Base-by-base conservation (phyloP, 2,329 filamentous ascomycete genomes). In the Tolypocladium album region DNA sequence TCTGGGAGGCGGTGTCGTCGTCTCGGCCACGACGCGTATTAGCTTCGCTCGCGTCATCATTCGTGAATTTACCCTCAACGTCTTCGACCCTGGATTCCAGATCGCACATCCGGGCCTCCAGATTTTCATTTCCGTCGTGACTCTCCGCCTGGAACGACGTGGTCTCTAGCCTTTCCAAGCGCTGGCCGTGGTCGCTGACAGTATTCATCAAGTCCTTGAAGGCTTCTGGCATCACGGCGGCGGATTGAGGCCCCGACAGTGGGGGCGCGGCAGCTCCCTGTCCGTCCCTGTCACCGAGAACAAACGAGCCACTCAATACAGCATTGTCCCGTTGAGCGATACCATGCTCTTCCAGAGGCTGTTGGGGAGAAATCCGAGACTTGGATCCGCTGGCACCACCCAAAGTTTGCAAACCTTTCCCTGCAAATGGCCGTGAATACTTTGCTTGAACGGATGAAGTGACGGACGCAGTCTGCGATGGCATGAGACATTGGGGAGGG, bases 141-240 rank as follows among this genome's bases (percentile, higher is more conserved):
- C 89, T 83, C 43, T 89, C 86, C 27, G 91, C 88, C 56, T 88
- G 81, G 67, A 91, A 89, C 0, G 88, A 91, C 1, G 82, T 77
- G 57, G 81, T 89, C 71, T 93, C 89, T 7, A 92, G 77, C 59
- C 78, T 76, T 56, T 89, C 86, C 15, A 93, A 71, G 1, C 89
- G 85, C 58, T 82, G 78, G 43, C 84, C 84, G 61, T 91, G 82
- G 22, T 81, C 79, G 61, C 81, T 76, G 61, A 87, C 78, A n/a
- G 78, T 77, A 52, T 81, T 77, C 4, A 78, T 75, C 9, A 85
- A 64, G 55, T 78, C 75, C 60, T 75, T 74, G 58, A 82, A 72
- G 2, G 72, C 71, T 39, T 75, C 73, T 7, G 69, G 72, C 34
- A 72, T 66, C 5, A 72, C 58, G 31, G 60, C 60, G 24, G 58